Base-by-base conservation (phyloP, 495 filamentous ascomycete species). In the Chlorociboria aeruginascens region DNA sequence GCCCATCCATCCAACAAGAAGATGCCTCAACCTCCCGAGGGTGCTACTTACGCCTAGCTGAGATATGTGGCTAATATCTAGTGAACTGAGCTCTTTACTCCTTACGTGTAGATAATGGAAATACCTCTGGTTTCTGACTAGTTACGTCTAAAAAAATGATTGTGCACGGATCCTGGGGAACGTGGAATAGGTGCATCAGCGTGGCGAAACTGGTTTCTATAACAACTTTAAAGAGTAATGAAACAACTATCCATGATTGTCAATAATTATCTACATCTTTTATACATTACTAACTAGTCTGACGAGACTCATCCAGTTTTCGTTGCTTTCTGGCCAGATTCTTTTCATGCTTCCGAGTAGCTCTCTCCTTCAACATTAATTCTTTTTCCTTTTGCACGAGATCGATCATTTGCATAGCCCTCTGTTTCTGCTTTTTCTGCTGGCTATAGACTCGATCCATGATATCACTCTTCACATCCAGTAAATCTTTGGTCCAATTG, bases 1-100 rank as follows among this genome's bases (percentile, higher is more conserved):
- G 90, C 90, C n/a, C 73, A 87, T 40, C 82, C 86, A 25, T 77
- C 82, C 57, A 77, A 96, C 67, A 95, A 95, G 76, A 97, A 97
- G 68, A 77, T 97, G 10, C 82, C 87, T 11, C 92, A 98, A 62
- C 92, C 93, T 44, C 72, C 86, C 3, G 92, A 98, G 67, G 89
- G 89, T 38, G 79, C 83, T 40, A 87, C 77, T 47, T 96, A 82
- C 61, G 33, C 39, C 13, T 40, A 51, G 33, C 33, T 39, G 31
- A 43, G 14, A 37, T n/a, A 39, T 14, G 2, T 8, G 2, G 16
- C n/a, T 8, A 13, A 14, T 39, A 4, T 25, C 20, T 25, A 4
- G 20, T 25, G 20, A 4, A 25, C 20, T 4, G 20, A 25, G 20
- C 4, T 25, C 4, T 25, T 25, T 25, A 4, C 20, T 25, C 20